A percentile compares a stretch with the other conserved stretches of the same genome.
These are phyloP conservation scores for Fagus crenata DNA, from an alignment of 306 rosid genomes.

Conservation along the genomic window DNA sequence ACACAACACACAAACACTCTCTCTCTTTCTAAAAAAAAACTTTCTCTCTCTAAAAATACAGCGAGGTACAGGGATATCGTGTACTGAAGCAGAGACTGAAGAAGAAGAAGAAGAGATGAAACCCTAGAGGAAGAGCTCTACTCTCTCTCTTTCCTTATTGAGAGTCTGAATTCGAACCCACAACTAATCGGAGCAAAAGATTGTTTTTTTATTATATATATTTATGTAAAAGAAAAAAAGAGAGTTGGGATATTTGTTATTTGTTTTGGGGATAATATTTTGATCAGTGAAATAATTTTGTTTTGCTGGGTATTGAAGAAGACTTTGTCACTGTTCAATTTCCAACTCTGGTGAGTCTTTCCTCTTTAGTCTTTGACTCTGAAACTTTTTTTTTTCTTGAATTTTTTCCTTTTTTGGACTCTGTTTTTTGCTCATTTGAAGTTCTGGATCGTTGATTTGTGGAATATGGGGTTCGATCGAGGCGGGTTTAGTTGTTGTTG, in stretches of 20 bases:
- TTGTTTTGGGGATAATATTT: not conserved
- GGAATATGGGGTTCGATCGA: slow-evolving; percentile 51
- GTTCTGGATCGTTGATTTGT: slow-evolving; percentile 56
- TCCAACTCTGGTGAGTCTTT: slow-evolving; percentile 42
- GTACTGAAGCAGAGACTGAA: slow-evolving; percentile 6
- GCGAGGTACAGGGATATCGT: slow-evolving; percentile 38
- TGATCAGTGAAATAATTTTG: slow-evolving; percentile 24
- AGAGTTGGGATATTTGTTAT: slow-evolving; percentile 27
- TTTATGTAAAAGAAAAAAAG: not conserved
- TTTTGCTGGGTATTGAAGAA: not conserved
- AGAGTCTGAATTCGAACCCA: slow-evolving; percentile 18
- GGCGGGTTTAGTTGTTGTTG: slow-evolving; percentile 17
- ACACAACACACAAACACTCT: slow-evolving; percentile 7
- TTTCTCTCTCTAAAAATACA: slow-evolving; percentile 30
- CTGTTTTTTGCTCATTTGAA: slow-evolving; percentile 14
- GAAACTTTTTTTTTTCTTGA: not conserved
- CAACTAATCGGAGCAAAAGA: not conserved
- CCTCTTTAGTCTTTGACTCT: slow-evolving; percentile 19
- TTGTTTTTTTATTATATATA: not conserved
- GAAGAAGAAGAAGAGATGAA: slow-evolving; percentile 37
- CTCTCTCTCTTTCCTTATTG: not conserved
- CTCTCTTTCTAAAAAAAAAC: slow-evolving; percentile 50
- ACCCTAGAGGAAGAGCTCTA: slow-evolving; percentile 49
- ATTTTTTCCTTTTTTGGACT: not conserved
- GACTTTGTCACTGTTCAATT: slow-evolving; percentile 35